phyloP scores from a whole-genome alignment of 306 rosid species.

The Trifolium pratense region DNA sequence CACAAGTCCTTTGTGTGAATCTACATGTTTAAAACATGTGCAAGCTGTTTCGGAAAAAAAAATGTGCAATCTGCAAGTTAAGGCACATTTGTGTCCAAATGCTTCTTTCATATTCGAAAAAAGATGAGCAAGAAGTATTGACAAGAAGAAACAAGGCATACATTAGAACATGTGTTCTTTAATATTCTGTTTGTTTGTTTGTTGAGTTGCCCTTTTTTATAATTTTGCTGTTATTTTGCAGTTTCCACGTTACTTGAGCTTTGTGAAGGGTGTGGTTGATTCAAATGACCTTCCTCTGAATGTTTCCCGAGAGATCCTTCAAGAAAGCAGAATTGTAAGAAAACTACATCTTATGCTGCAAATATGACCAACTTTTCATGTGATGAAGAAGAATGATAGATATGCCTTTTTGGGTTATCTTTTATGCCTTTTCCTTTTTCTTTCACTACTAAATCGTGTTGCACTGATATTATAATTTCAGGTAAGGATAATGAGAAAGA shows the following conservation, averaged over 20 bases:
- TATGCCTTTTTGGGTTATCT: not conserved
- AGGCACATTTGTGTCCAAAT: not conserved
- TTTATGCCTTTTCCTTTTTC: not conserved
- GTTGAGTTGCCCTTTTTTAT: not conserved
- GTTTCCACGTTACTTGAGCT: conserved; percentile 97
- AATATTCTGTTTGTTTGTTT: conserved; percentile 19
- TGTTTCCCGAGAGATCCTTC: conserved; percentile 97
- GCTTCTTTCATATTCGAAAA: conserved; percentile 13
- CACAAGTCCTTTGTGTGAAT: conserved; percentile 12
- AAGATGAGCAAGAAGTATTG: conserved; percentile 7
- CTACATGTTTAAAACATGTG: conserved; percentile 10
- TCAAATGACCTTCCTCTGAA: conserved; percentile 95
- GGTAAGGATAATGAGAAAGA: conserved; percentile 99
- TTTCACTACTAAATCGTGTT: not conserved
- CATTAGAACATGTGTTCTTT: not conserved
- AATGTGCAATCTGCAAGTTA: not conserved
- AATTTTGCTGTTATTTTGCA: conserved; percentile 48
- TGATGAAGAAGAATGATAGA: conserved; percentile 16
- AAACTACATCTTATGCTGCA: conserved; percentile 4
- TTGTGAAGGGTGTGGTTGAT: conserved; percentile 97
- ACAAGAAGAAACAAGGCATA: conserved; percentile 3
- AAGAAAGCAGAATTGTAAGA: conserved; percentile 98
- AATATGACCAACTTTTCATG: not conserved
- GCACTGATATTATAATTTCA: conserved; percentile 44
- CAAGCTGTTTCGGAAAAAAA: too few relatives aligned